Evolutionary conservation across 129 eudicot genomes (phyloP).

Genomic region (Sambucus nigra): DNA sequence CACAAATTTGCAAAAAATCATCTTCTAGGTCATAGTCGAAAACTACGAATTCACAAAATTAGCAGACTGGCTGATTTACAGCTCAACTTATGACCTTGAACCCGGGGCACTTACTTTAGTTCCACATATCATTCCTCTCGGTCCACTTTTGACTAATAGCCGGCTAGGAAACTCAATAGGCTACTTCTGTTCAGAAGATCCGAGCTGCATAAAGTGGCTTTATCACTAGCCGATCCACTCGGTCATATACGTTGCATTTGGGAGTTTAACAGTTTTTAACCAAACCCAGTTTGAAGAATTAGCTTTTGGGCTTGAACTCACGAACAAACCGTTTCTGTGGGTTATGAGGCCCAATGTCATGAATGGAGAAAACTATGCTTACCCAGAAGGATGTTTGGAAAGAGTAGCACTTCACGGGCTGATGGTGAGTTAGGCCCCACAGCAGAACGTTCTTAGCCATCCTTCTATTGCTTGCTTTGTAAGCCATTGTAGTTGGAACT

Average conservation of each 20-base stretch:
- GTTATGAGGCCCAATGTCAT: constrained; percentile 1
- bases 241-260: constrained; percentile 15
- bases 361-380: background rate
- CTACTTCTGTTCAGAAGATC: constrained; percentile 14
- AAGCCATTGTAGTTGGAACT: constrained; percentile 21
- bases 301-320: constrained; percentile 11
- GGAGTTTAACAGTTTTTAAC: background rate
- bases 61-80: constrained; percentile 3
- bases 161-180: constrained; percentile 4
- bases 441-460: constrained; percentile 16
- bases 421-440: constrained; percentile 12
- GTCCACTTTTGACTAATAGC: constrained; percentile 11
- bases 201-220: constrained; percentile 14
- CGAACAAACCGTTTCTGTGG: constrained; percentile 8
- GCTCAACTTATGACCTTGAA: constrained; percentile 10
- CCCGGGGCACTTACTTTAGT: background rate
- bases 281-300: constrained; percentile 9
- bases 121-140: constrained; percentile 1
- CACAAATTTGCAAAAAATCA: background rate
- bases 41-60: background rate
- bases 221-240: constrained; percentile 9
- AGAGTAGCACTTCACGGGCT: constrained; percentile 11
- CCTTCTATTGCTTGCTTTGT: constrained; percentile 16
- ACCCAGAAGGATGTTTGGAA: constrained; percentile 8
- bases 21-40: background rate